Evolutionary conservation across 1,284 basidiomycete species (phyloP).

Genomic region (Retiboletus flavoniger): DNA sequence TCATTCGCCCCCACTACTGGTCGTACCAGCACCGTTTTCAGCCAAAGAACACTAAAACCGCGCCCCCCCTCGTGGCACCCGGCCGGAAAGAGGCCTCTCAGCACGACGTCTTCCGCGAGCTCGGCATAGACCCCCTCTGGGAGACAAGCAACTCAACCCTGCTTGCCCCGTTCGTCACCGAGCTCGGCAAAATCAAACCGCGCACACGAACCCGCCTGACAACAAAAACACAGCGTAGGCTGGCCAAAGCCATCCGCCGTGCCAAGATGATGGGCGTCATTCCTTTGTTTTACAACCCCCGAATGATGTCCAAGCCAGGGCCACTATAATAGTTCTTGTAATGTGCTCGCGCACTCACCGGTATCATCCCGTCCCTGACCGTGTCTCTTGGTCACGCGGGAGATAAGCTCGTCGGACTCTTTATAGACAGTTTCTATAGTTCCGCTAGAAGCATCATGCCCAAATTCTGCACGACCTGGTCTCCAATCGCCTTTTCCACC

Average conservation of each 20-base stretch:
- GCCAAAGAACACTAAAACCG: conserved; percentile 22
- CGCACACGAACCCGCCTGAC: conserved; percentile 77
- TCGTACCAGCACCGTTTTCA: conserved; percentile 40
- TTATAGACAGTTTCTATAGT: conserved; percentile 43
- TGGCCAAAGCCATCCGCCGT: conserved; percentile 87
- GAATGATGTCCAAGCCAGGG: conserved; percentile 25
- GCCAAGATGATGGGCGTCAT: conserved; percentile 93
- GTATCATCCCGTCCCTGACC: no score
- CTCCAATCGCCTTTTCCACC: conserved; percentile 95
- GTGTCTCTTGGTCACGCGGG: conserved; percentile 4
- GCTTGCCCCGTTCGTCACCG: conserved; percentile 67
- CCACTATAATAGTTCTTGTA: conserved; percentile 3
- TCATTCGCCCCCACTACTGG: conserved; percentile 47
- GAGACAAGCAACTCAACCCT: conserved; percentile 69
- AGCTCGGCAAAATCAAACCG: conserved; percentile 82
- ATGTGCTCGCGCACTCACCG: no score
- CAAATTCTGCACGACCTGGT: conserved; percentile 92
- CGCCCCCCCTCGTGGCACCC: conserved; percentile 49
- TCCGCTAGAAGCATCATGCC: conserved; percentile 91
- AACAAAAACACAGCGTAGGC: conserved; percentile 73
- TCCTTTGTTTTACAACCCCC: conserved; percentile 57
- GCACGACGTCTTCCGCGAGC: conserved; percentile 68
- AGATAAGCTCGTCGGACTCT: background rate
- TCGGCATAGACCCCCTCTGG: conserved; percentile 67
- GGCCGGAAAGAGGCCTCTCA: conserved; percentile 47